Evolutionary conservation across 164 flowering plant species (phyloP), one percentile per base, ranked within the genome.

Genomic region (Platanus orientalis): DNA sequence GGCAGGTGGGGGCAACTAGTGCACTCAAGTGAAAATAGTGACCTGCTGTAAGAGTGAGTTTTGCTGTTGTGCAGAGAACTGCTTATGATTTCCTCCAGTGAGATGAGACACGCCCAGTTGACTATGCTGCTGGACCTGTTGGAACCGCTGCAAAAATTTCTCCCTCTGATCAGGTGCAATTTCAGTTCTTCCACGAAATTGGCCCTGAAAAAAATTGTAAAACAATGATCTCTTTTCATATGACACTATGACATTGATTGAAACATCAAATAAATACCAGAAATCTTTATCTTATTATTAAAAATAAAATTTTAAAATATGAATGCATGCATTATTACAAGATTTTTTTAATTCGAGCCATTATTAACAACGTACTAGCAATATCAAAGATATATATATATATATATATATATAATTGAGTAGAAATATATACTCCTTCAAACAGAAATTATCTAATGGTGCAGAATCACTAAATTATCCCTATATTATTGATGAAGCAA

Each of bases 101-200:
- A 92, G 80, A 60, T 83, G 51, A 60, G 88, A 80, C 75, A 83
- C 82, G 48, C 86, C 80, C 53, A 84, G 87, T 72, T 81, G 93
- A 66, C 83, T 79, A 71, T 84, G 89, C 66, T 85, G 97, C 76
- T 91, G 93, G 26, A 94, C 85, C 68, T 88, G 90, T 77, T 95
- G 96, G 44, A 83, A 71, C 61, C 87, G 77, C 75, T 92, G 96
- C 66, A 95, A 70, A 75, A 73, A 95, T 60, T 90, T 85, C 76
- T 95, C 99, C 73, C 90, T 81, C 65, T 92, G 94, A 76, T 95
- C 99, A 57, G 97, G 97, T 48, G 88, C 80, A 76, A 95, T 85
- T 74, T 95, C 99, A 77, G 92, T 70, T 80, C 99, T 86, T 71
- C 84, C 88, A 74, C 95, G 97, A 67, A 82, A 54, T 70, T 87